Evolutionary conservation across 2,329 filamentous ascomycete species (phyloP).

Genomic region (Phyllosticta paracitricarpa): DNA sequence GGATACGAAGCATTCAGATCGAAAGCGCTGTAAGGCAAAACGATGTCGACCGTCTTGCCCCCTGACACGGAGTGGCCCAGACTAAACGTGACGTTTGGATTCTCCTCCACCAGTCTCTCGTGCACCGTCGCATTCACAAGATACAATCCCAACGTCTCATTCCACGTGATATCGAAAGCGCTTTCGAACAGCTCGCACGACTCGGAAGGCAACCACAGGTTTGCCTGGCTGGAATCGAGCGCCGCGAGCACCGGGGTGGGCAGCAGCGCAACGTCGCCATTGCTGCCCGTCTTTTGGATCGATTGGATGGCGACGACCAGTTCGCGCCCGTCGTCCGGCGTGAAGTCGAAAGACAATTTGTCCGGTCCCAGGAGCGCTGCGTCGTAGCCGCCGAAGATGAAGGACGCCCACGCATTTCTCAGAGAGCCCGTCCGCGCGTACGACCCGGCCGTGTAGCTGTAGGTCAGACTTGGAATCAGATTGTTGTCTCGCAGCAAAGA

Average conservation of each 20-base stretch:
- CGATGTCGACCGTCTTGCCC: neutral
- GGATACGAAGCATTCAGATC: neutral
- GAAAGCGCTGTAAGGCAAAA: constrained; percentile 3
- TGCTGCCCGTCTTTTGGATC: neutral
- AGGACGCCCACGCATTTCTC: neutral
- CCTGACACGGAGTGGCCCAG: neutral
- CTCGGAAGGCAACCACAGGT: constrained; percentile 17
- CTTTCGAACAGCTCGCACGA: constrained; percentile 32
- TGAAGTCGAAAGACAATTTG: constrained; percentile 15
- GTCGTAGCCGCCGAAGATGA: constrained; percentile 35
- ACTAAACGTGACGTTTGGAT: constrained; percentile 18
- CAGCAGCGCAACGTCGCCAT: neutral
- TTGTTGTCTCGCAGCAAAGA: neutral
- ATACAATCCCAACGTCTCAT: constrained; percentile 27
- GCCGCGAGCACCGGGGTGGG: neutral
- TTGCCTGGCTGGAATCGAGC: neutral
- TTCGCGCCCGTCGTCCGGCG: neutral
- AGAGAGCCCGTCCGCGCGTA: neutral
- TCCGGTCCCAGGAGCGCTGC: constrained; percentile 24
- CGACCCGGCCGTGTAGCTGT: constrained; percentile 3
- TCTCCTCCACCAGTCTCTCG: constrained; percentile 18
- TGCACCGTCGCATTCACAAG: constrained; percentile 30
- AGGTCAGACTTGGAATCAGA: neutral
- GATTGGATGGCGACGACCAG: constrained; percentile 2
- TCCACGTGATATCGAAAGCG: constrained; percentile 30